Base-by-base conservation (phyloP, 2,329 filamentous ascomycete genomes). In the Fusarium siculi region DNA sequence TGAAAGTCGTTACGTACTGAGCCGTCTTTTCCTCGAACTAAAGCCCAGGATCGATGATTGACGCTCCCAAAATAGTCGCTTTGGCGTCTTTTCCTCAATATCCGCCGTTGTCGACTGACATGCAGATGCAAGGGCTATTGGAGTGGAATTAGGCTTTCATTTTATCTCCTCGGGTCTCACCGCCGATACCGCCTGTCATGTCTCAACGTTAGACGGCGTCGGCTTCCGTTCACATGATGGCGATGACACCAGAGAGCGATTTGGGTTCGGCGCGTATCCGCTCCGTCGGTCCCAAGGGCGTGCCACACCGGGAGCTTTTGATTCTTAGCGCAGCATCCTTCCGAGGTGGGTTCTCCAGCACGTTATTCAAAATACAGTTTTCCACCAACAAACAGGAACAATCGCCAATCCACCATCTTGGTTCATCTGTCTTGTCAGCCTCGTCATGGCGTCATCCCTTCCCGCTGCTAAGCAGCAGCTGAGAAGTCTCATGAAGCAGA, bases 391-490 rank as follows among this genome's bases (percentile, higher is more conserved):
- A 60, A 62, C 58, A 63, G 57, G 56, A 44, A 65, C 34, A 58
- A 54, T 44, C 49, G 36, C 42, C 71, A 68, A 62, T 43, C 52
- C 58, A 69, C 49, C 40, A 55, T 54, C 56, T 58, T 56, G 21
- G 23, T 52, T 44, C n/a, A 61, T 32, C 59, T 57, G 23, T 56
- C 64, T 68, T 56, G 62, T 68, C 67, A 73, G 49, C 46, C 44
- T 73, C 42, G 40, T 80, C 68, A 91, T 90, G 87, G 83, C 88
- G 50, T 84, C 88, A 57, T 71, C 81, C 7, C 82, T 95, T 62
- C 87, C 87, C 72, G 85, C 87, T 65, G 91, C 93, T 49, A 97
- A 97, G 84, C 91, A 92, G 79, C 91, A 93, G 76, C 85, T 97
- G 69, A 89, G 95, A 64, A 86, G 86, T 70, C 83, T 88, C 59